phyloP scores from a whole-genome alignment of 2,329 filamentous ascomycete genomes.

The Graphilbum fragrans region DNA sequence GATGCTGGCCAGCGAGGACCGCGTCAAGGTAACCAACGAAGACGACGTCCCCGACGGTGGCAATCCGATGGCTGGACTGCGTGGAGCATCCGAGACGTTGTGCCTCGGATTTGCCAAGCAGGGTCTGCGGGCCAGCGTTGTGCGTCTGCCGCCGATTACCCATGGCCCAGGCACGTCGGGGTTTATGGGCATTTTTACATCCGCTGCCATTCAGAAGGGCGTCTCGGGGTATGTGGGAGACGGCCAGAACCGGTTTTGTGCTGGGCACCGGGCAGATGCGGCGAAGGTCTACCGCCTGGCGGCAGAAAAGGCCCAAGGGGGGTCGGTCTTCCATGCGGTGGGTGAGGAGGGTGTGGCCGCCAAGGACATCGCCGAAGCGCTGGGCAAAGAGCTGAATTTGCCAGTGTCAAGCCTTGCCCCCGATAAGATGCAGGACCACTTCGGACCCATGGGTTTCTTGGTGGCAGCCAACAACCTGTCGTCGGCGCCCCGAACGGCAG shows the following conservation, averaged over 20 bases:
- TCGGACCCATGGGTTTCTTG: slow-evolving; percentile 11
- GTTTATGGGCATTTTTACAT: slow-evolving; percentile 17
- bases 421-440: slow-evolving; percentile 16
- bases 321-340: slow-evolving; percentile 22
- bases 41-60: slow-evolving; percentile 12
- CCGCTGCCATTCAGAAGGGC: slow-evolving; percentile 16
- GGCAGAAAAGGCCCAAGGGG: slow-evolving; percentile 23
- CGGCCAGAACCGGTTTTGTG: slow-evolving; percentile 22
- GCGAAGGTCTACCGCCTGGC: slow-evolving; percentile 22
- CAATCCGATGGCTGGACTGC: slow-evolving; percentile 5
- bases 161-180: slow-evolving; percentile 22
- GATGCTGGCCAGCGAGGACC: slow-evolving; percentile 10
- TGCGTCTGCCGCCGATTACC: slow-evolving; percentile 25
- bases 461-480: slow-evolving; percentile 17
- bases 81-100: slow-evolving; percentile 14
- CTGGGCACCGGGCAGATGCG: slow-evolving; percentile 24
- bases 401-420: slow-evolving; percentile 16
- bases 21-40: slow-evolving; percentile 17
- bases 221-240: slow-evolving; percentile 21
- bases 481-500: slow-evolving; percentile 22
- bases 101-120: slow-evolving; percentile 14
- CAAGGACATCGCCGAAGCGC: slow-evolving; percentile 21
- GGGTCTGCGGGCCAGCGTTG: slow-evolving; percentile 19
- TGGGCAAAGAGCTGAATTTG: slow-evolving; percentile 22
- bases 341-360: slow-evolving; percentile 21